Conservation (phyloP, 2,329 filamentous ascomycete species). For the Aspergillus amoenus region DNA sequence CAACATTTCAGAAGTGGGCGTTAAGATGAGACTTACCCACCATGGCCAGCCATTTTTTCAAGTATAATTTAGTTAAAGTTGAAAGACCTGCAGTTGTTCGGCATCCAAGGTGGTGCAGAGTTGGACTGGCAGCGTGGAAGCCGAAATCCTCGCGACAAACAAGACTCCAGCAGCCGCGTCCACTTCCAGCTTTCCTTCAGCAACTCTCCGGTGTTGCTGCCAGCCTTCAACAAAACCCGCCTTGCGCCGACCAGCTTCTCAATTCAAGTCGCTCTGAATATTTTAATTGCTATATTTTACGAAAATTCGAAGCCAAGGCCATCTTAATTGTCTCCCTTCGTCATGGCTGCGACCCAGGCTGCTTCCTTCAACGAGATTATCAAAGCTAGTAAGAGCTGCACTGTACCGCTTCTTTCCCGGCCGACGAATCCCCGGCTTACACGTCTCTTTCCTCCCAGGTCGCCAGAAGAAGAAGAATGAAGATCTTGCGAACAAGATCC, state of each 20-base stretch:
- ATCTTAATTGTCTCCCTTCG: constrained; percentile 9
- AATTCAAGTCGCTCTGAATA: not conserved
- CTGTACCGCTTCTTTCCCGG: constrained; percentile 2
- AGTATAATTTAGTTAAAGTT: not conserved
- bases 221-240: not conserved
- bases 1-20: not conserved
- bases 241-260: not conserved
- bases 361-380: constrained; percentile 54
- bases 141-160: not conserved
- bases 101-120: constrained; percentile 10
- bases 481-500: constrained; percentile 58
- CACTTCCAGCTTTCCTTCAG: constrained; percentile 3
- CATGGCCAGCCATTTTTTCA: not conserved
- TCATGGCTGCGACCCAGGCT: constrained; percentile 39
- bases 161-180: constrained; percentile 4
- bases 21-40: not conserved
- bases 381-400: constrained; percentile 44
- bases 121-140: constrained; percentile 3
- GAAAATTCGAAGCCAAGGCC: not conserved
- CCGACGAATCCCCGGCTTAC: not conserved
- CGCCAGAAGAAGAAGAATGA: constrained; percentile 57
- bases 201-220: constrained; percentile 4
- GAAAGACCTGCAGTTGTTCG: not conserved
- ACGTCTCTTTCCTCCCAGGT: constrained; percentile 32
- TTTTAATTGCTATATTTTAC: not conserved